Percentiles rank a stretch among this genome's conserved stretches.
phyloP scores from a whole-genome alignment of 2,329 filamentous ascomycete genomes.

The Cadophora gregata region DNA sequence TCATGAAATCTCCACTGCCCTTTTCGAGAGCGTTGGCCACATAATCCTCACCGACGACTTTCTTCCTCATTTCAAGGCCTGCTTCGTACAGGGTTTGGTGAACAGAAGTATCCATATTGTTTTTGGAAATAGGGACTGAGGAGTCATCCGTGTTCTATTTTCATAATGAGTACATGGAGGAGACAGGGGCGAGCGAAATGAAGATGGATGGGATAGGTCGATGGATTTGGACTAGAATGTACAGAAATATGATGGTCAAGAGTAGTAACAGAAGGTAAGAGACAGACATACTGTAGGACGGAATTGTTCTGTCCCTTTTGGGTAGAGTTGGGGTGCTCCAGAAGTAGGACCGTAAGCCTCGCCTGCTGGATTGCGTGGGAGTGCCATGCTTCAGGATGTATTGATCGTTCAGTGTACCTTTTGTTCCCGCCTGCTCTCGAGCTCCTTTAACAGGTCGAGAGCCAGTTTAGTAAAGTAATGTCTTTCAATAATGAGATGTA shows the following conservation, averaged over 20 bases:
- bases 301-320: conserved; percentile 19
- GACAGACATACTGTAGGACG: conserved; percentile 22
- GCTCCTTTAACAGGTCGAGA: too few species aligned
- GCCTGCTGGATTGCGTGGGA: conserved; percentile 22
- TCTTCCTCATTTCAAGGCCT: conserved; percentile 39
- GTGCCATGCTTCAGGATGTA: conserved; percentile 14
- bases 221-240: not conserved
- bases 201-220: not conserved
- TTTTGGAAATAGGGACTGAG: conserved; percentile 29
- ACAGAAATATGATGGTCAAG: not conserved
- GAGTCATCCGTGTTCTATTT: conserved; percentile 24
- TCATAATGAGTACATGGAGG: not conserved
- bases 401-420: not conserved
- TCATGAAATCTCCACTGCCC: conserved; percentile 37
- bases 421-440: too few species aligned
- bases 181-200: too few species aligned
- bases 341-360: conserved; percentile 19
- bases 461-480: too few species aligned
- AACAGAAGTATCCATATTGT: conserved; percentile 40
- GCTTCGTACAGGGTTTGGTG: conserved; percentile 35
- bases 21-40: conserved; percentile 35
- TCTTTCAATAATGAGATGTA: too few species aligned
- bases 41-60: conserved; percentile 41
- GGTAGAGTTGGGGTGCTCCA: conserved; percentile 22
- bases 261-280: not conserved